Conservation (phyloP, 306 rosid genomes). For the Acmispon strigosus region DNA sequence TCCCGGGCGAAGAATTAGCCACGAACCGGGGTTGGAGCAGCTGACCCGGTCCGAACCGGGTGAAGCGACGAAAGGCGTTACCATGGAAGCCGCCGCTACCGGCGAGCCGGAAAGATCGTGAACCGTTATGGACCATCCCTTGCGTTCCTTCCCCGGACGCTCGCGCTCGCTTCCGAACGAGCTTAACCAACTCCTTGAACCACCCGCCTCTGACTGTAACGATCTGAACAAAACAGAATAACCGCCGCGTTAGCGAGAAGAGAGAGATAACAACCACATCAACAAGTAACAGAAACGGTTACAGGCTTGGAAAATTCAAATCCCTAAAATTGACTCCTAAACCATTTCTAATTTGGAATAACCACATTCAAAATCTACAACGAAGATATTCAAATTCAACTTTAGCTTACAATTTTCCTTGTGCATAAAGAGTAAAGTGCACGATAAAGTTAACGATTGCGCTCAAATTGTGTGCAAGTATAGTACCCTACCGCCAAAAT, state of each 20-base stretch:
- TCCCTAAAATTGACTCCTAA: conserved; percentile 6
- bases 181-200: conserved; percentile 51
- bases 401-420: not conserved
- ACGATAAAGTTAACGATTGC: conserved; percentile 1
- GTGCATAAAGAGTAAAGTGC: conserved; percentile 17
- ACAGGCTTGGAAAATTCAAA: not conserved
- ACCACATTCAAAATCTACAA: not conserved
- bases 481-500: not conserved
- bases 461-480: not conserved
- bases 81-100: conserved; percentile 69
- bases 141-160: conserved; percentile 59
- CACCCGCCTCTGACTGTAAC: conserved; percentile 35
- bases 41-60: conserved; percentile 72
- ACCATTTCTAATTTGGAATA: not conserved
- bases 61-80: conserved; percentile 61
- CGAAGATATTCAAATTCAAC: not conserved
- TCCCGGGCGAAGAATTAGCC: conserved; percentile 68
- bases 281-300: not conserved
- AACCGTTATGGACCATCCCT: conserved; percentile 69
- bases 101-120: conserved; percentile 81
- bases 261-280: not conserved
- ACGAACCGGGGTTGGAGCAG: conserved; percentile 66
- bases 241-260: not conserved
- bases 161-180: conserved; percentile 76
- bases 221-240: conserved; percentile 38